Evolutionary conservation across 257 asterid genomes (phyloP).

Genomic region (Plantago elongata): DNA sequence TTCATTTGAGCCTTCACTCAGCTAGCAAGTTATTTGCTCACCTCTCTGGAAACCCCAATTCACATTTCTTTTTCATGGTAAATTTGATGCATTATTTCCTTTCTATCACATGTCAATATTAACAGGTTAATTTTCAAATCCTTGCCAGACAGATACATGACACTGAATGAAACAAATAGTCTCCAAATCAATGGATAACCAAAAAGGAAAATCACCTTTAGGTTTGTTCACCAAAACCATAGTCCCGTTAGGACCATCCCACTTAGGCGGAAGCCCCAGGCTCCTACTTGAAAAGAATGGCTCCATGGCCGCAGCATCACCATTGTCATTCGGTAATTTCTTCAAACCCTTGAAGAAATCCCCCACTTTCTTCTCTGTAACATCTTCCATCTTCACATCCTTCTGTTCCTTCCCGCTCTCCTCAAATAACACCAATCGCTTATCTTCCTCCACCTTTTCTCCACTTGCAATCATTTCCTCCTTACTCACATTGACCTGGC

Average conservation of each 20-base stretch:
- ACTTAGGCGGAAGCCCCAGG: slow-evolving; percentile 81
- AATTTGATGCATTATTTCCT: not conserved
- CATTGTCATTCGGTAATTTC: slow-evolving; percentile 61
- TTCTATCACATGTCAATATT: not conserved
- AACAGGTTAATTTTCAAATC: not conserved
- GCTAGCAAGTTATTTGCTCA: not conserved
- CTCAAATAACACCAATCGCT: slow-evolving; percentile 70
- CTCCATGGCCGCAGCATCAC: slow-evolving; percentile 29
- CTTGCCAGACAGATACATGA: not conserved
- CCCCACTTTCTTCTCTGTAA: slow-evolving; percentile 86
- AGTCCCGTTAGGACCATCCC: slow-evolving; percentile 90
- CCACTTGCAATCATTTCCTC: slow-evolving; percentile 23
- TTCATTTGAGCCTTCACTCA: not conserved
- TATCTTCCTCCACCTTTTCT: slow-evolving; percentile 25
- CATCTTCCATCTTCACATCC: slow-evolving; percentile 41
- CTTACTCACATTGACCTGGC: slow-evolving; percentile 35
- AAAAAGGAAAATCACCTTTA: slow-evolving; percentile 47
- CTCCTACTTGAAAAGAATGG: slow-evolving; percentile 78
- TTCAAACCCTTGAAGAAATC: slow-evolving; percentile 95
- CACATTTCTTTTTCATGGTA: not conserved
- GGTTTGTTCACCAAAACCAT: slow-evolving; percentile 89
- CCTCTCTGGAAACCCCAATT: not conserved
- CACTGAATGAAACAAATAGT: not conserved
- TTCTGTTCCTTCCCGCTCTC: slow-evolving; percentile 28
- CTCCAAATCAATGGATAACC: not conserved